Evolutionary conservation across 1,284 basidiomycete species (phyloP), one percentile per base, ranked within the genome.

Genomic region (Ceratobasidium sp.): DNA sequence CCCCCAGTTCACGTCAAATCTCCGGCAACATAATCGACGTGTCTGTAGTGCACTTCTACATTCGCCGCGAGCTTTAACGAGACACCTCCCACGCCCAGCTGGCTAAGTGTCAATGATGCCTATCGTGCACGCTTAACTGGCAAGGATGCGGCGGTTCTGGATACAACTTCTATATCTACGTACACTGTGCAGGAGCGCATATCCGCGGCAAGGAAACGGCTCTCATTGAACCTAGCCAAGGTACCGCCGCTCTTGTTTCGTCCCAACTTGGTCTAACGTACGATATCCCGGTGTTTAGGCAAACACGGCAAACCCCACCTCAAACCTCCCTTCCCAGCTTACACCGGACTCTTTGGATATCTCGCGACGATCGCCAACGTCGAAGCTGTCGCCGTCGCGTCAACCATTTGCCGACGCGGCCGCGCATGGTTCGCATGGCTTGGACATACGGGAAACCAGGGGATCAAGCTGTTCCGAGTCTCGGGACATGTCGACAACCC

Each of bases 141-240:
- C 80, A 94, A 95, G 86, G 90, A 98, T 85, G 94, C 96, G 0
- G 97, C 85, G 94, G 93, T 12, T 93, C 94, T 0, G 96, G 97
- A 12, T 99, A 97, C 87, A 86, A 90, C 59, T 99, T 99, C 85
- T 97, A 99, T 83, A 95, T 99, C 62, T 99, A 99, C 86, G 86
- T 99, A 23, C 97, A 99, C 86, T 95, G 96, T 79, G 97, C 97
- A 12, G 97, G 97, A 79, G 97, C 97, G 48, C 99, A 99, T 87
- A 98, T 99, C 80, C 99, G 97, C 84, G 97, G 97, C 60, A 98
- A 99, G 87, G 98, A 99, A 87, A 99, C 98, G 0, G 97, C 97
- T 0, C 88, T 99, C 44, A 99, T 99, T 83, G 97, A 99, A 88
- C 95, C 93, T 80, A 86, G 99, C 79, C 97, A 99, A 87, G 93